Evolutionary conservation across 345 rosid species (phyloP), one percentile per base, ranked within the genome.

Genomic region (Anastatica hierochuntica): DNA sequence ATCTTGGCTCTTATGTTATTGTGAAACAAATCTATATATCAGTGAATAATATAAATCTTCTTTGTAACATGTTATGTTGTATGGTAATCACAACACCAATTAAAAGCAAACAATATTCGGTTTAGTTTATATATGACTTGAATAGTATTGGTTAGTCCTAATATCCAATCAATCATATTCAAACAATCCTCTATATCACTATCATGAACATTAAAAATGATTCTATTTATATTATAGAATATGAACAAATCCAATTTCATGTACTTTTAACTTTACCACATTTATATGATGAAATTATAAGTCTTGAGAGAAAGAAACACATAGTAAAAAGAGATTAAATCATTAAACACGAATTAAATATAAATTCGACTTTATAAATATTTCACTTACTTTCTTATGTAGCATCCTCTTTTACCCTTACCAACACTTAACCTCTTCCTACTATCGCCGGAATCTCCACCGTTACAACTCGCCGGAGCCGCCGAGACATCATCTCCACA

Each of bases 331-430:
- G 23, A 24, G 29, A 49, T 48, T 23, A 13, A 42, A 49, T 18
- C 40, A 64, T 41, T 17, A 26, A 40, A 64, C 13, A 31, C 17
- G 6, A n/a, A 38, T 16, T 13, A 40, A 36, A 8, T 21, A 8
- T 18, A 24, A 37, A 44, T 16, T 16, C 2, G n/a, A n/a, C n/a
- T n/a, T n/a, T n/a, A n/a, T n/a, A 34, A 50, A 7, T 13, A 35
- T 47, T 51, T 13, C 6, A 43, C 76, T 72, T 76, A 86, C 97
- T 77, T 79, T 74, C 97, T 82, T 67, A 79, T 82, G 73, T 90
- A 76, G 68, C 79, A 74, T 3, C 95, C 97, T 47, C 95, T 77
- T 63, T 39, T 77, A 17, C 71, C 81, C 62, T 68, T 73, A 17
- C 55, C 9, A 31, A 52, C 53, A 3, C 63, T 62, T 15, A 36